phyloP scores from a whole-genome alignment of 495 filamentous ascomycete species.

The Evansstolkia leycettana region DNA sequence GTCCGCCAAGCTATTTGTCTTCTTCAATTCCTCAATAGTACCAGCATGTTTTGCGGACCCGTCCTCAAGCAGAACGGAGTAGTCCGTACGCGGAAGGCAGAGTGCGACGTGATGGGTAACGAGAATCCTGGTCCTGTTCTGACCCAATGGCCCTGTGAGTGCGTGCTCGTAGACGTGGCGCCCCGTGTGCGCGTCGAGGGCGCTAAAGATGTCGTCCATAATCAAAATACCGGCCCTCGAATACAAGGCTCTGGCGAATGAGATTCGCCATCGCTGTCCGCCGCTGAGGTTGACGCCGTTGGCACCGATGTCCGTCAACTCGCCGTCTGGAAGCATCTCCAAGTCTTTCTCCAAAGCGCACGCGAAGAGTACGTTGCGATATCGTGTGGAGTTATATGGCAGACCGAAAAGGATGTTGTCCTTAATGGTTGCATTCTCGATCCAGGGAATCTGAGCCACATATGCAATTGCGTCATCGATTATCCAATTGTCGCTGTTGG shows the following conservation, averaged over 20 bases:
- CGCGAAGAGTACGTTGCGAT: constrained; percentile 47
- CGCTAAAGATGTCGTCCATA: constrained; percentile 70
- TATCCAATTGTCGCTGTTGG: constrained; percentile 57
- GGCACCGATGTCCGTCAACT: constrained; percentile 62
- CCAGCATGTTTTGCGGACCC: constrained; percentile 53
- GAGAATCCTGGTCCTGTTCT: constrained; percentile 59
- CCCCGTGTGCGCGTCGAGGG: constrained; percentile 53
- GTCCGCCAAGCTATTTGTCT: constrained; percentile 40
- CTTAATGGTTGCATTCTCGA: constrained; percentile 63
- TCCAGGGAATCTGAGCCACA: constrained; percentile 72
- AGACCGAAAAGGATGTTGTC: constrained; percentile 64
- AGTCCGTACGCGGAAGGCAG: constrained; percentile 55
- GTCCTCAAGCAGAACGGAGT: constrained; percentile 52
- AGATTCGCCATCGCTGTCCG: constrained; percentile 67
- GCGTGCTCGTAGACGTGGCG: constrained; percentile 63
- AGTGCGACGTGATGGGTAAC: constrained; percentile 72
- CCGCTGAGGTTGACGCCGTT: constrained; percentile 74
- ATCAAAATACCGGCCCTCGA: constrained; percentile 65
- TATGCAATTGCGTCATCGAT: constrained; percentile 55
- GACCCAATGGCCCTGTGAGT: constrained; percentile 52
- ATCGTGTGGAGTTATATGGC: constrained; percentile 51
- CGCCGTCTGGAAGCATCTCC: constrained; percentile 57
- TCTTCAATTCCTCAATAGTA: constrained; percentile 17
- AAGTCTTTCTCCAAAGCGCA: constrained; percentile 62
- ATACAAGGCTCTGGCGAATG: constrained; percentile 67